Evolutionary conservation across 352 stramenopile species (phyloP), one percentile per base, ranked within the genome.

Genomic region (Globisporangium splendens): DNA sequence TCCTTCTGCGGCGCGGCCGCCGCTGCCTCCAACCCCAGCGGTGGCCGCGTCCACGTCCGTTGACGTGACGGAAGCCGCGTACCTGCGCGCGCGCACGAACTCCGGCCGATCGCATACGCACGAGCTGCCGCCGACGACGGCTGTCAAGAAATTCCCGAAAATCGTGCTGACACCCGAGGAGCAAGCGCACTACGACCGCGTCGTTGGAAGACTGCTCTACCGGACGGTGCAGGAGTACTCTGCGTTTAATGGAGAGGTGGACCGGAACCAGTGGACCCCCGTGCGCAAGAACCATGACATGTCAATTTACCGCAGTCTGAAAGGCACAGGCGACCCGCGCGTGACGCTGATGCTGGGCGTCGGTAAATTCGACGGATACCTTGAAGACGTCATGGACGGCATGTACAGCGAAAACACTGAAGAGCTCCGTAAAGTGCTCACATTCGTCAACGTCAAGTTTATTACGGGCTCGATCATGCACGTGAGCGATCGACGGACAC

Each of bases 361-460:
- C 35, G 71, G 70, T 38, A 39, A 68, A 8, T 67, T 83, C 50
- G 28, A 63, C 14, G 73, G 70, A 49, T 57, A 70, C 22, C 61
- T 82, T 58, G 68, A 63, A 58, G 80, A 91, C 61, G 60, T 77
- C 18, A 91, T 88, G 78, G 71, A 86, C 60, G 96, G 91, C 61
- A 98, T 98, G 59, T 98, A 97, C 72, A 98, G 94, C 46, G 93
- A 98, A 63, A 17, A 44, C 2, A 53, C 48, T 8, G 48, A 53
- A 6, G 48, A 53, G 48, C 74, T 83, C 64, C 71, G 77, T 24
- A 67, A 57, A 13, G 62, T 77, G 10, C 68, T 66, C 51, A 75
- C 71, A 39, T 61, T 68, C 31, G 61, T 83, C 57, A 69, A 59
- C 14, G 63, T 67, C 13, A 61, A 63, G 33, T 56, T 78, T 17